A percentile compares a stretch with the other conserved stretches of the same genome.
phyloP scores from a whole-genome alignment of 495 filamentous ascomycete species.

The Terfezia claveryi region DNA sequence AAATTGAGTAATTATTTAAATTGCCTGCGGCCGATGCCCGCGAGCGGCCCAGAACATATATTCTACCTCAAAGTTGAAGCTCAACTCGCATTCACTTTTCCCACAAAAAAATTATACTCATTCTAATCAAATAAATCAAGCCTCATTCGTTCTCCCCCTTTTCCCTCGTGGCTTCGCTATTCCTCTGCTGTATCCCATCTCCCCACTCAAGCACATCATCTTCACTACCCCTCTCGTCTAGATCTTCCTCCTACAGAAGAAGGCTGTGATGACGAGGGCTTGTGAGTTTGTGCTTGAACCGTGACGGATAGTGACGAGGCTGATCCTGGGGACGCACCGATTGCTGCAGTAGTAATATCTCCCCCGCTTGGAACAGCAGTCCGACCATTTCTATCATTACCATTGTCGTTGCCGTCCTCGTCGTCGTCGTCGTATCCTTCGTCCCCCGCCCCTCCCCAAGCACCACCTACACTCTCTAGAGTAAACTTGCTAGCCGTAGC shows the following conservation, averaged over 20 bases:
- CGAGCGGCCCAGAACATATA: too few species aligned
- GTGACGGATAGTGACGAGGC: constrained; percentile 4
- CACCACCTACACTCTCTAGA: constrained; percentile 64
- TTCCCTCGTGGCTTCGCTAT: too few species aligned
- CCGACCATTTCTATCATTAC: neutral
- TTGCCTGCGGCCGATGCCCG: too few species aligned
- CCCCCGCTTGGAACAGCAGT: constrained; percentile 1
- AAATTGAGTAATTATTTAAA: too few species aligned
- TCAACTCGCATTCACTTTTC: too few species aligned
- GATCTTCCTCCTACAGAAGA: too few species aligned
- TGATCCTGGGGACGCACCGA: neutral
- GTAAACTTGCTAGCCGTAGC: constrained; percentile 68
- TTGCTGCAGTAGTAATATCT: constrained; percentile 2
- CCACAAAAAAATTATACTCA: too few species aligned
- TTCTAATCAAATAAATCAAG: too few species aligned
- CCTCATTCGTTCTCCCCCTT: too few species aligned
- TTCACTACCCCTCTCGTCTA: neutral
- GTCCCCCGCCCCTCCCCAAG: constrained; percentile 27
- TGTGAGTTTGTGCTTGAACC: too few species aligned
- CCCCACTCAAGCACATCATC: constrained; percentile 21
- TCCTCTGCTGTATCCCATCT: constrained; percentile 1
- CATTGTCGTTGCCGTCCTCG: neutral
- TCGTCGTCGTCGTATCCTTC: neutral
- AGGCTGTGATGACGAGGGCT: too few species aligned
- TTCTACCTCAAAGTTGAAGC: too few species aligned